phyloP scores from a whole-genome alignment of 805 yeast species.

The Millerozyma acaciae region DNA sequence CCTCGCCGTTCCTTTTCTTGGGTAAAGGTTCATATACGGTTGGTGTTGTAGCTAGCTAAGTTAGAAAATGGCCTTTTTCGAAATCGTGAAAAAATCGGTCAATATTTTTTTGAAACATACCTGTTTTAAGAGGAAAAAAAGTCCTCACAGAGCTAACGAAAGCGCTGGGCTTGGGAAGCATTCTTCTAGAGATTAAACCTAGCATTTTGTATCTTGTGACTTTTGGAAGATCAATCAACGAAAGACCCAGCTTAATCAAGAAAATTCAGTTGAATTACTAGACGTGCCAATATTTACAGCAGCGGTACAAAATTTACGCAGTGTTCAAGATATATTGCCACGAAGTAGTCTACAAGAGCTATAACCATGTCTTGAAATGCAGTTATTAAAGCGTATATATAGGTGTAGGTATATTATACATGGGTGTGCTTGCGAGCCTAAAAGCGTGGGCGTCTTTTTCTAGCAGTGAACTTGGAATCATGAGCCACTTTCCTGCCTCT shows the following conservation, averaged over 20 bases:
- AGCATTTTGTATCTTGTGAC: too few species aligned
- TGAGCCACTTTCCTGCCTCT: slow-evolving; percentile 86
- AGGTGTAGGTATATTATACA: background rate
- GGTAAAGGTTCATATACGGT: slow-evolving; percentile 52
- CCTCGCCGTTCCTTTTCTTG: slow-evolving; percentile 43
- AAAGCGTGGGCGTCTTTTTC: slow-evolving; percentile 50
- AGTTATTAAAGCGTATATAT: too few species aligned
- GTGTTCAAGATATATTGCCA: too few species aligned
- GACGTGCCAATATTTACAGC: too few species aligned
- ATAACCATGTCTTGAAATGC: too few species aligned
- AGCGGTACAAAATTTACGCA: too few species aligned
- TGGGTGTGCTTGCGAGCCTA: slow-evolving; percentile 9
- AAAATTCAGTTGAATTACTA: too few species aligned
- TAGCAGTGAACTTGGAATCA: slow-evolving; percentile 89
- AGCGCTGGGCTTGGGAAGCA: too few species aligned
- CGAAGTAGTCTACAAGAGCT: too few species aligned
- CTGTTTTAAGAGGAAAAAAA: slow-evolving; percentile 13
- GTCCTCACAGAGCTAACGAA: slow-evolving; percentile 18
- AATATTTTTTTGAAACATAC: slow-evolving; percentile 2
- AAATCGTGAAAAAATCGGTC: background rate
- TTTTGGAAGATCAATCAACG: too few species aligned
- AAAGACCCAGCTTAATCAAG: too few species aligned
- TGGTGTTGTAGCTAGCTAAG: slow-evolving; percentile 11
- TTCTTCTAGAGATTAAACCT: too few species aligned
- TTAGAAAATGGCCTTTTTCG: background rate